Conservation (phyloP, 352 stramenopile genomes). For the Pythium periplocum region DNA sequence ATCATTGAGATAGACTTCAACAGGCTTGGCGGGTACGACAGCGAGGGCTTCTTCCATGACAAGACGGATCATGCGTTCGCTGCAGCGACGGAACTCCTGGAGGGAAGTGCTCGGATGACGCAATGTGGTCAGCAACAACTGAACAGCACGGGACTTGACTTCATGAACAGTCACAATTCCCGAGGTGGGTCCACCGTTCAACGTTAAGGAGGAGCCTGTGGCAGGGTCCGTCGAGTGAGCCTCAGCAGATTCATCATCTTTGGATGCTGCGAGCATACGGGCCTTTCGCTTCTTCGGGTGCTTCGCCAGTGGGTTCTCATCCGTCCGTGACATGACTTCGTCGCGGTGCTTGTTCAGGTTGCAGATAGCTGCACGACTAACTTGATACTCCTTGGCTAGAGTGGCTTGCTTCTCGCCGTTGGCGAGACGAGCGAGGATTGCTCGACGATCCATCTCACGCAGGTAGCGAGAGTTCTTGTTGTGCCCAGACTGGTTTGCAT, state of each 20-base stretch:
- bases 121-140: conserved; percentile 35
- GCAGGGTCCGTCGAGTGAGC: background rate
- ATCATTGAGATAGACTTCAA: conserved; percentile 9
- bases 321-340: conserved; percentile 33
- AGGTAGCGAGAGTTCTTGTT: conserved; percentile 50
- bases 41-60: conserved; percentile 29
- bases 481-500: background rate
- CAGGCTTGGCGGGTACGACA: background rate
- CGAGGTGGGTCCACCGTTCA: background rate
- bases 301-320: conserved; percentile 50
- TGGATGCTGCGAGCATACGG: background rate
- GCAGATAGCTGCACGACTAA: conserved; percentile 55
- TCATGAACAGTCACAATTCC: conserved; percentile 15
- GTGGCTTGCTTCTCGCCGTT: conserved; percentile 55
- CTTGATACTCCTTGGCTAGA: conserved; percentile 59
- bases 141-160: conserved; percentile 25
- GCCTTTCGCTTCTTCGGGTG: conserved; percentile 42
- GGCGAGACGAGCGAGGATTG: conserved; percentile 42
- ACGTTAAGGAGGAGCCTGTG: background rate
- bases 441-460: conserved; percentile 53
- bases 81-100: conserved; percentile 24
- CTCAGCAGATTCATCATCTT: background rate
- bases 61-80: conserved; percentile 34
- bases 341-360: conserved; percentile 59
- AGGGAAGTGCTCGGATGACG: conserved; percentile 23